Evolutionary conservation across 768 basidiomycete species (phyloP), one percentile per base, ranked within the genome.

Genomic region (Cystofilobasidium ferigula): DNA sequence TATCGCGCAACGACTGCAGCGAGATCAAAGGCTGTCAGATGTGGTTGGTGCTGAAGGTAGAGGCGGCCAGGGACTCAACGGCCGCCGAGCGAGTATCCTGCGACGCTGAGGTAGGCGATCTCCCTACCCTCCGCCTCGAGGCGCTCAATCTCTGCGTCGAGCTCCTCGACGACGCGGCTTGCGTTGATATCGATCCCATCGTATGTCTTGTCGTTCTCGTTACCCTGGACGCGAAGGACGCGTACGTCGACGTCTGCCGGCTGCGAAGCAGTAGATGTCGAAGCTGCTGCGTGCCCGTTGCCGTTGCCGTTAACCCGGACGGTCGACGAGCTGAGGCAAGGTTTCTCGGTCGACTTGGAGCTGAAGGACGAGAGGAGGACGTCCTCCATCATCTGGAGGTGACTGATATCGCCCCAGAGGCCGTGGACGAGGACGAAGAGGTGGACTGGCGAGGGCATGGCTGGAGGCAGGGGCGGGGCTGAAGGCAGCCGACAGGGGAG

Each of bases 181-280:
- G 84, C 86, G 65, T 87, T 85, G 83, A 87, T 87, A 72, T 90
- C 88, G 28, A 90, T 82, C 0, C 88, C 88, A 69, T 90, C 88
- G 70, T 89, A 61, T 40, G 59, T 57, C 51, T 59, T 28, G 61
- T 83, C 81, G 35, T 83, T 83, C 22, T 78, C 73, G 73, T 88
- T 87, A 3, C 85, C 82, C 70, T 86, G 77, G 32, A 87, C 79
- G 40, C 83, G 82, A 7, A 91, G 78, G 64, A 78, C 72, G 5
- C 63, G 48, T n/a, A 48, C 56, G 20, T 73, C 73, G 1, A 73
- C 70, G 5, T 65, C 61, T 0, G 77, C 42, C 58, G 62, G 8
- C 18, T n/a, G n/a, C n/a, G n/a, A n/a, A n/a, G n/a, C n/a, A n/a
- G n/a, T n/a, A n/a, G n/a, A n/a, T n/a, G n/a, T 61, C 58, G 40